Base-by-base conservation (phyloP, 805 yeast species). In the Starmerella asiatica region DNA sequence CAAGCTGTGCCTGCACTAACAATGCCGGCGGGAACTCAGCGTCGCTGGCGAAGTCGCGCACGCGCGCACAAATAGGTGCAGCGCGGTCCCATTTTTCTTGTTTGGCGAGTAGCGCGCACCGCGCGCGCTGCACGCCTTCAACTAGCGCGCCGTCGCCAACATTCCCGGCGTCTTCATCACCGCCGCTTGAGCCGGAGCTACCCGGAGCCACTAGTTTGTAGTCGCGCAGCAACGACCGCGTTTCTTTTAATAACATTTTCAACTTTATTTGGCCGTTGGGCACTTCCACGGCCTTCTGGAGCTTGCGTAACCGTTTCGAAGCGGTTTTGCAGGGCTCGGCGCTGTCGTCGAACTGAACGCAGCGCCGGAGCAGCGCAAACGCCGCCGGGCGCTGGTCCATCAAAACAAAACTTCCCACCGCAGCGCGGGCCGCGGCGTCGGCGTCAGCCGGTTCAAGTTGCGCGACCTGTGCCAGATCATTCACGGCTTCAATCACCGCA, bases 271-370 rank as follows among this genome's bases (percentile, higher is more conserved):
- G 37, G 24, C 20, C 41, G 14, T n/a, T n/a, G 17, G 34, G 34
- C 21, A 12, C 27, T 17, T 52, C 44, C 20, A 59, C 45, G 34
- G 36, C 30, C 39, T 55, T 55, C 38, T 56, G 50, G 9, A 51
- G 45, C 36, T 43, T 33, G 20, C 58, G 47, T 21, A 58, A 48
- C 39, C 42, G 40, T 44, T 51, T 55, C 36, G 51, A 48, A 8
- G 60, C 50, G 46, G 60, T 43, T 49, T 75, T 73, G 57, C 94
- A 84, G 2, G 58, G 61, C 21, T 61, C 60, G 47, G 68, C 70
- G 46, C 83, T 95, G 57, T 83, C 80, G 57, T 88, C 88, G 32
- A 73, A 68, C 39, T 79, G 75, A 36, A 88, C 61, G 56, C 96
- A 85, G 46, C 70, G 75, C 48, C 77, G 71, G 20, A 77, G 63